Base-by-base conservation (phyloP, 139 green algal species). In the Auxenochlorella protothecoides region DNA sequence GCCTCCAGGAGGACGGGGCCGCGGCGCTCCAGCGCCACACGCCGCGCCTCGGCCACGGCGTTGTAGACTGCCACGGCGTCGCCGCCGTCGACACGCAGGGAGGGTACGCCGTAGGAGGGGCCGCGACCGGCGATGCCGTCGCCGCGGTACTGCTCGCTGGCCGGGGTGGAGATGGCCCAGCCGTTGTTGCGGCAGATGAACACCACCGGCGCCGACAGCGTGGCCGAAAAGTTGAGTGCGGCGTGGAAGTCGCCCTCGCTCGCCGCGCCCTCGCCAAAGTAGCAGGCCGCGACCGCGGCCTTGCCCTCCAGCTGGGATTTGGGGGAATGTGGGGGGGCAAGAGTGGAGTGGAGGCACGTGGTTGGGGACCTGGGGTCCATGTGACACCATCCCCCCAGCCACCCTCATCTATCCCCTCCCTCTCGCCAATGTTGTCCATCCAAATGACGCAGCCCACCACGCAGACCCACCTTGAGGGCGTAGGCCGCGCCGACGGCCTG, bases 121-220 rank as follows among this genome's bases (percentile, higher is more conserved):
- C 82, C 89, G 4, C 88, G 97, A 89, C 3, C 92, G 83, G 79
- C 71, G 5, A 97, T 89, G 68, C 93, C 93, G 72, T 97, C 73
- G 86, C 88, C 87, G 68, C 73, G 71, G 79, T 95, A 97, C 84
- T 97, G 92, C 74, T 97, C 91, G 11, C 79, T 79, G 4, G 82
- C 82, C 3, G 92, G 92, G 7, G 92, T 97, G 75, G 77, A 86
- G 80, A 97, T 97, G 69, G 92, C 92, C 83, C 90, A 97, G 44
- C 93, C 93, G 72, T 98, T 98, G 87, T 98, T 98, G 69, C 93
- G 86, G 84, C 93, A 98, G 12, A 98, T 84, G 84, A 98, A 97
- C 8, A 98, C 27, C 3, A 88, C 80, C 11, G 93, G 93, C 4
- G 83, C 84, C 0, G 72, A 72, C 52, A 98, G 80, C 5, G 88